These are phyloP conservation scores for Astragalus glycyphyllos DNA, from an alignment of 306 rosid species.

Conservation along the genomic window DNA sequence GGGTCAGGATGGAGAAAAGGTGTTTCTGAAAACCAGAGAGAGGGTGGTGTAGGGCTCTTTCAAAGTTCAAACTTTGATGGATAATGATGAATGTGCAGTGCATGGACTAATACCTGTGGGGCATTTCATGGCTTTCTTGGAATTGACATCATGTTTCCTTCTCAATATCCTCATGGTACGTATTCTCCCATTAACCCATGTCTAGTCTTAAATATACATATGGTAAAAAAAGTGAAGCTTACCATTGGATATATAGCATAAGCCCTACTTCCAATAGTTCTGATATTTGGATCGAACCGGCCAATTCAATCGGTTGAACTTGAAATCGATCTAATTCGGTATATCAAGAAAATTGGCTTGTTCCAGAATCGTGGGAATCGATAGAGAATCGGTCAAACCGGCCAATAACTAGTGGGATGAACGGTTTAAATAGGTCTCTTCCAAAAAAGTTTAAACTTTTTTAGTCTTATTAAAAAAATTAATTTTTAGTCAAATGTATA, in stretches of 20 bases:
- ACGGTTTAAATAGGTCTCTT: no score
- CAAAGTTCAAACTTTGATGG: conserved; percentile 47
- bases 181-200: neutral
- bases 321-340: no score
- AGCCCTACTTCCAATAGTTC: no score
- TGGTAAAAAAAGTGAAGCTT: neutral
- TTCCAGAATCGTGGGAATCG: no score
- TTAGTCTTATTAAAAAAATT: no score
- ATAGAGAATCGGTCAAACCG: no score
- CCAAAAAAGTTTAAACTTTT: no score
- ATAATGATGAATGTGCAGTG: conserved; percentile 51
- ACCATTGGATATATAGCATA: neutral
- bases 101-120: conserved; percentile 52
- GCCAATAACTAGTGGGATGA: no score
- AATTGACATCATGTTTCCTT: conserved; percentile 37
- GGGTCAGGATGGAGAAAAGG: conserved; percentile 47
- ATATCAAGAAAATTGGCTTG: no score
- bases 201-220: neutral
- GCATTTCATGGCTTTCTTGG: conserved; percentile 49
- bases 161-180: conserved; percentile 17
- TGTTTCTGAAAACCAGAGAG: conserved; percentile 45
- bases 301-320: no score
- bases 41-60: conserved; percentile 34
- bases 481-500: no score
- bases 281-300: no score